phyloP scores from a whole-genome alignment of 345 rosid species.

The Toxicodendron radicans region DNA sequence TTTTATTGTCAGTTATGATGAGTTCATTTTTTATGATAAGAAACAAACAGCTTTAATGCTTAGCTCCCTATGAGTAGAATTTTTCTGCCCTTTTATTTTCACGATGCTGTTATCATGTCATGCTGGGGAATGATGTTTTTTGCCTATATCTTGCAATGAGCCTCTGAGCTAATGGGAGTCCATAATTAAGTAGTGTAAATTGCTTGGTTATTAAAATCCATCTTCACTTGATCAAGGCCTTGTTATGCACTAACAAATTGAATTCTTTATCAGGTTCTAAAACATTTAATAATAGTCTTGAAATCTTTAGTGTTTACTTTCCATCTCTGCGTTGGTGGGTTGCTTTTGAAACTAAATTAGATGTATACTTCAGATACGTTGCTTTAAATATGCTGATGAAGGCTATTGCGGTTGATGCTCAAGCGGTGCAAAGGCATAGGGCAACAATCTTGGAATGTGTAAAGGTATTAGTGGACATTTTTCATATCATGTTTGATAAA shows the following conservation, averaged over 20 bases:
- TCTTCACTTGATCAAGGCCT: neutral
- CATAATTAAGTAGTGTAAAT: slow-evolving; percentile 9
- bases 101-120: neutral
- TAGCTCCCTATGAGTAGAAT: neutral
- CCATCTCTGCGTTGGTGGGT: slow-evolving; percentile 15
- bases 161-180: neutral
- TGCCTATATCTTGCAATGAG: neutral
- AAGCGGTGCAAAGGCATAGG: slow-evolving; percentile 97
- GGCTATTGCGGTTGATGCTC: slow-evolving; percentile 86
- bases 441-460: slow-evolving; percentile 97
- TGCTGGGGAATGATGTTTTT: slow-evolving; percentile 4
- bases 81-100: neutral
- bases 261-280: too few relatives aligned
- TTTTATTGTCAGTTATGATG: neutral
- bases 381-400: slow-evolving; percentile 96
- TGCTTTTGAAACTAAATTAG: slow-evolving; percentile 18
- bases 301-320: neutral
- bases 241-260: neutral
- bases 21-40: neutral
- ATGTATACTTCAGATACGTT: slow-evolving; percentile 65
- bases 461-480: slow-evolving; percentile 57
- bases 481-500: slow-evolving; percentile 22
- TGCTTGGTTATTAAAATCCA: slow-evolving; percentile 2
- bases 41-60: too few relatives aligned
- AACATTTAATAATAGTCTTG: neutral